Base-by-base conservation (phyloP, 208 protist species). In the Leishmania braziliensis region DNA sequence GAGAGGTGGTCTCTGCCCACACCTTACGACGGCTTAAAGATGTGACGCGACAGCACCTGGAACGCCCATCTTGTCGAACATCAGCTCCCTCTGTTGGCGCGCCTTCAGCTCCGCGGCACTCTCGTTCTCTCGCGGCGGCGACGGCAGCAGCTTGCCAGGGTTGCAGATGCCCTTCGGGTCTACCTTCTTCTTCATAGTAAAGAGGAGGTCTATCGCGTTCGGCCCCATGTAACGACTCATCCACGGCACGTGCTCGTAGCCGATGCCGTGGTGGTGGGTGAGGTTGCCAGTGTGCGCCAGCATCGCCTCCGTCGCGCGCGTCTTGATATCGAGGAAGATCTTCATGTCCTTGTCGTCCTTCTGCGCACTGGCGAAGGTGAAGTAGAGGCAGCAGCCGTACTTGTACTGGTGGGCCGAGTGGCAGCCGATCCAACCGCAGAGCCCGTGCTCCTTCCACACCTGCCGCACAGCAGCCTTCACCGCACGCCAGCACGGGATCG, bases 211-310 rank as follows among this genome's bases (percentile, higher is more conserved):
- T 82, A 98, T 86, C 3, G 84, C 79, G 8, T 88, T 89, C 14
- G 84, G 84, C 26, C 93, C 93, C 85, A 96, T 91, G 85, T 89
- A 97, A 39, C 92, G 92, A 46, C 78, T 86, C 94, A 98, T 97
- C 95, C 96, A 98, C 74, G 96, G 94, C 78, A 98, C 96, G 84
- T 98, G 96, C 78, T 98, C 96, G 86, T 97, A 98, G 58, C 96
- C 96, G 80, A 98, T 93, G 58, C 96, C 96, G 82, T 98, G 96
- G 78, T 98, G 96, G 74, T 98, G 96, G 14, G 96, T 93, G 43
- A 98, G 90, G 80, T 95, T 97, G 73, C 94, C 96, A 5, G 82
- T 93, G 83, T 95, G 83, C 78, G 88, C 84, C 33, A 98, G 84
- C 90, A 98, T 98, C 73, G 86, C 92, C 83, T 97, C 93, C 84